Evolutionary conservation across 192 early-diverging fungal species (phyloP), one percentile per base, ranked within the genome.

Genomic region (Lobulomyces angularis): DNA sequence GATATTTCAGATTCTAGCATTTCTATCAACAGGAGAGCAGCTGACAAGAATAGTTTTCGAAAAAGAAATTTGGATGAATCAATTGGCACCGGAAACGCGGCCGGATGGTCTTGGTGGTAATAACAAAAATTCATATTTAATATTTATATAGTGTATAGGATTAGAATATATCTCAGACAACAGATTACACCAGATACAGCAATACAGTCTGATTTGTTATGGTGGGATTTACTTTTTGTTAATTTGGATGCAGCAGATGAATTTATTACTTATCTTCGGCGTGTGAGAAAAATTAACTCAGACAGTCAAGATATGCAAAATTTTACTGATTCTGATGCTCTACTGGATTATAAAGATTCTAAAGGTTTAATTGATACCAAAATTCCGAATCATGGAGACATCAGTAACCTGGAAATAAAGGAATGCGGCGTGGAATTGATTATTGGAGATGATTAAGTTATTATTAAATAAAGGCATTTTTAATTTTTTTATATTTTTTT

Each of bases 21-120:
- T 12, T 12, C n/a, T 16, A 16, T 12, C 31, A 16, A 32, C 12
- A 12, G 12, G 31, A 12, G 31, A 32, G 31, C 12, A 32, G 31
- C 31, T 32, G 12, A 32, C 12, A 12, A 32, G 31, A 12, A 32
- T 16, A 16, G 31, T 16, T 39, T 39, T 39, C 12, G 38, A 39
- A 11, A 30, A 12, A 19, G 30, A 39, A 39, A 19, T 39, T 12
- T 11, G 12, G 38, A 39, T 39, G 12, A 12, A n/a, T 36, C 46
- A 17, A 26, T 7, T 3, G 43, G 35, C 5, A 51, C 35, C 20
- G 59, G 50, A 8, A 60, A 38, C 18, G 41, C 61, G 3, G 50
- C 50, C 12, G 69, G 69, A 2, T 71, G 69, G 69, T 51, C 55
- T 19, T 71, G 69, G 69, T 71, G 69, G 69, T n/a, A n/a, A n/a